Conservation (phyloP, 2,329 filamentous ascomycete genomes). For the Nannizziopsis arthrosporioides region DNA sequence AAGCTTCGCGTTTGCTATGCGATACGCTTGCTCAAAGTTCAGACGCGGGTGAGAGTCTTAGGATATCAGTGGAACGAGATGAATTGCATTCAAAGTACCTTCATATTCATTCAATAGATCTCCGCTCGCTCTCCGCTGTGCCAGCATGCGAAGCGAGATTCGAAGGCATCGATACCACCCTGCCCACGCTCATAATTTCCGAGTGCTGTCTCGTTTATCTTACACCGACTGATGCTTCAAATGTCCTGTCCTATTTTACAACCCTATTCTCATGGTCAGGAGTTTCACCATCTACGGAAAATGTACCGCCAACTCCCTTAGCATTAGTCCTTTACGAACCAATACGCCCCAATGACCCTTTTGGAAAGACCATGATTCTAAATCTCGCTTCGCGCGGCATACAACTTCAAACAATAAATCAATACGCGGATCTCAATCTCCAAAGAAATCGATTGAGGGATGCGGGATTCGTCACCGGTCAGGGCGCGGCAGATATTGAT, state of each 20-base stretch:
- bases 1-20: slow-evolving; percentile 23
- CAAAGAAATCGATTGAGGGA: slow-evolving; percentile 56
- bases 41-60: slow-evolving; percentile 21
- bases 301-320: slow-evolving; percentile 35
- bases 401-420: slow-evolving; percentile 66
- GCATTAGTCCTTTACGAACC: slow-evolving; percentile 78
- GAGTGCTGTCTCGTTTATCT: slow-evolving; percentile 96
- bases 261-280: slow-evolving; percentile 31
- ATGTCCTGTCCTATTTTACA: slow-evolving; percentile 55
- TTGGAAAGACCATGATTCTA: slow-evolving; percentile 82
- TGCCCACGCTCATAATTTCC: slow-evolving; percentile 77
- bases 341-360: slow-evolving; percentile 68
- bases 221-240: slow-evolving; percentile 49
- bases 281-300: neutral
- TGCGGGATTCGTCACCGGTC: slow-evolving; percentile 52
- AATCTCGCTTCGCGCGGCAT: slow-evolving; percentile 78
- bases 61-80: slow-evolving; percentile 30
- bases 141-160: slow-evolving; percentile 24
- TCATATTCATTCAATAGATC: slow-evolving; percentile 55
- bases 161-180: slow-evolving; percentile 40
- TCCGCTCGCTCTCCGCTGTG: slow-evolving; percentile 46
- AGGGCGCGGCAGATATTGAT: slow-evolving; percentile 49
- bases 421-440: slow-evolving; percentile 55
- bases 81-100: slow-evolving; percentile 38
- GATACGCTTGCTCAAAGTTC: slow-evolving; percentile 24